Percentiles rank a stretch among this genome's conserved stretches.
phyloP scores from a whole-genome alignment of 495 filamentous ascomycete species.

The Aspergillus heteromorphus region DNA sequence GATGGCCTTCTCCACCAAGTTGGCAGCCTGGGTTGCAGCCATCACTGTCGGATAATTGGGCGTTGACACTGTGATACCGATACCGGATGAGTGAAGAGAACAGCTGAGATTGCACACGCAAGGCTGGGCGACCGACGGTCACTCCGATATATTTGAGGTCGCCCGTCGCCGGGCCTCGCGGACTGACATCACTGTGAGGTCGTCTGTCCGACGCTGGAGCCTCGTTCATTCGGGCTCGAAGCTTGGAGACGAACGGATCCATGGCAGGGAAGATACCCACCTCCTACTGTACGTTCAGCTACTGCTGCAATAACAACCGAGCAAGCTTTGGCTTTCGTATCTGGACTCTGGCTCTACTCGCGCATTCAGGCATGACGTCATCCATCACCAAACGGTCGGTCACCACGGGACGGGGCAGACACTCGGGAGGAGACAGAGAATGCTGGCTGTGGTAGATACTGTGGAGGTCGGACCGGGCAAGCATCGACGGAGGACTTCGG shows the following conservation, averaged over 20 bases:
- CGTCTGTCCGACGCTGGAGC: neutral
- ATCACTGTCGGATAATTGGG: slow-evolving; percentile 23
- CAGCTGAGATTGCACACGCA: neutral
- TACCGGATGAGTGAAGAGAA: neutral
- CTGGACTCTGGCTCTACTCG: no score
- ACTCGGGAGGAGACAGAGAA: no score
- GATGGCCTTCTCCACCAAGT: slow-evolving; percentile 53
- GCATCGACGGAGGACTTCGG: no score
- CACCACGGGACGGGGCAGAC: no score
- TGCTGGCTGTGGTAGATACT: no score
- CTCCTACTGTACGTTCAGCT: no score
- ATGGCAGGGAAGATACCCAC: neutral
- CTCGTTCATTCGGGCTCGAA: neutral
- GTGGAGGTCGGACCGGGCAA: no score
- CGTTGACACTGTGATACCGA: neutral
- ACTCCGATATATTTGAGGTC: neutral
- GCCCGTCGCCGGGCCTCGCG: neutral
- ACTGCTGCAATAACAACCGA: no score
- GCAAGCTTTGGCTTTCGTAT: no score
- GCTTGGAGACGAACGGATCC: neutral
- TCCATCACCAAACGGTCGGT: neutral
- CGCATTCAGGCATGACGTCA: neutral
- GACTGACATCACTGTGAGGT: slow-evolving; percentile 12
- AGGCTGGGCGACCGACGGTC: neutral
- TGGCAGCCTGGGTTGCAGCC: slow-evolving; percentile 57